Evolutionary conservation across 2,329 filamentous ascomycete species (phyloP).

Genomic region (Diaporthe capsici): DNA sequence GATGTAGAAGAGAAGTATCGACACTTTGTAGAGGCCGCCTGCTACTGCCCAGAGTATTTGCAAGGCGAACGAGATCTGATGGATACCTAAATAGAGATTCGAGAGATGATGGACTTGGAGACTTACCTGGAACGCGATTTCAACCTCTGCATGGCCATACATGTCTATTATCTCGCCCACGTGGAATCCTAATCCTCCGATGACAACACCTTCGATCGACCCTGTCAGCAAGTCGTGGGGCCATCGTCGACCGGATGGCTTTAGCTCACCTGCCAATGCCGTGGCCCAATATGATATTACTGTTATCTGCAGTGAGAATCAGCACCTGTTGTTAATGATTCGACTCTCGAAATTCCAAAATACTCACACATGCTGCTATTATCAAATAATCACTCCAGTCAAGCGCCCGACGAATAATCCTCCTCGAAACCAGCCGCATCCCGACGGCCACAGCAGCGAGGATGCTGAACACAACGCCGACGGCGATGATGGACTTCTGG

Average conservation of each 20-base stretch:
- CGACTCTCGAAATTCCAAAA: rapidly evolving
- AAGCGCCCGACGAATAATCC: not conserved
- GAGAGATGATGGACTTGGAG: no score
- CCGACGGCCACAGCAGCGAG: slow-evolving; percentile 20
- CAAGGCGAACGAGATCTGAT: slow-evolving; percentile 20
- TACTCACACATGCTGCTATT: slow-evolving; percentile 15
- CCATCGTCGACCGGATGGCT: no score
- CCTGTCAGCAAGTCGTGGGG: not conserved
- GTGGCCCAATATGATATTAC: slow-evolving; percentile 28
- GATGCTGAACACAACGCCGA: slow-evolving; percentile 16
- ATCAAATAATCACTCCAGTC: slow-evolving; percentile 27
- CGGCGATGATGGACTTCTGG: slow-evolving; percentile 17
- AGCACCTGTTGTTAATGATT: not conserved
- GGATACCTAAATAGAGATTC: not conserved
- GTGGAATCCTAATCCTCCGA: slow-evolving; percentile 11
- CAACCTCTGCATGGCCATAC: slow-evolving; percentile 14
- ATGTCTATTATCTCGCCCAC: slow-evolving; percentile 23
- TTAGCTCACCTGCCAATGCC: slow-evolving; percentile 16
- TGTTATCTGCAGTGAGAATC: not conserved
- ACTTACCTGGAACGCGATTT: slow-evolving; percentile 9
- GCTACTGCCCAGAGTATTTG: slow-evolving; percentile 28
- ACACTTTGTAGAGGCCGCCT: slow-evolving; percentile 25
- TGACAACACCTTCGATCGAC: not conserved
- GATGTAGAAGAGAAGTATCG: slow-evolving; percentile 25
- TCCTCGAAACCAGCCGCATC: slow-evolving; percentile 26